Evolutionary conservation across 805 yeast species (phyloP).

Genomic region (Nakazawaea molendinolei): DNA sequence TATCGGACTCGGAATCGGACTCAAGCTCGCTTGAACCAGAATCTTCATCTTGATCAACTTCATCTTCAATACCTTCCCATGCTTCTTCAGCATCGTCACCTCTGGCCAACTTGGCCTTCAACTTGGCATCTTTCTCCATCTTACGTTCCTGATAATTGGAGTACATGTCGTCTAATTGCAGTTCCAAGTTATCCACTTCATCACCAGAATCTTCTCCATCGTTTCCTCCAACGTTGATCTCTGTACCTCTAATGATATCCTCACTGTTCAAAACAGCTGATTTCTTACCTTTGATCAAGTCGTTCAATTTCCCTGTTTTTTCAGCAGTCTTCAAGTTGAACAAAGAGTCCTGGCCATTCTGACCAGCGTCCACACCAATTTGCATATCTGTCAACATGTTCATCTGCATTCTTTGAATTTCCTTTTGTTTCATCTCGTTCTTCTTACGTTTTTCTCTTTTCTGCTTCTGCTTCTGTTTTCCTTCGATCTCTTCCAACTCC

Average conservation of each 20-base stretch:
- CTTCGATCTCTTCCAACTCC: conserved; percentile 70
- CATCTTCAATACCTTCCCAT: conserved; percentile 69
- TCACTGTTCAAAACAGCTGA: conserved; percentile 52
- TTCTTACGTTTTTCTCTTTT: conserved; percentile 79
- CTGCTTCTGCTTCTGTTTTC: conserved; percentile 56
- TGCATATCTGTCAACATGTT: conserved; percentile 91
- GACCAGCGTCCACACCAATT: conserved; percentile 89
- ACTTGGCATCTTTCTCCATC: conserved; percentile 64
- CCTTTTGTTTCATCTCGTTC: conserved; percentile 83
- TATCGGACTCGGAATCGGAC: conserved; percentile 30
- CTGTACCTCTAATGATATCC: conserved; percentile 48
- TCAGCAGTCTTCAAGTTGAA: conserved; percentile 84
- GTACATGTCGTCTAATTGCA: conserved; percentile 80
- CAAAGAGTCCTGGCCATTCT: conserved; percentile 67
- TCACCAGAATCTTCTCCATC: conserved; percentile 35
- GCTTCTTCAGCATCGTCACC: conserved; percentile 71
- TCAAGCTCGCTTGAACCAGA: conserved; percentile 39
- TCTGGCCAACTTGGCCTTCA: conserved; percentile 63
- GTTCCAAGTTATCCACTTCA: conserved; percentile 66
- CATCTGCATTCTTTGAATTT: conserved; percentile 88
- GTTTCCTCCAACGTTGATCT: conserved; percentile 41
- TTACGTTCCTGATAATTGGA: conserved; percentile 56
- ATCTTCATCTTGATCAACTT: conserved; percentile 29
- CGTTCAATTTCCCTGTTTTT: conserved; percentile 74
- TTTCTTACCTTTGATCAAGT: conserved; percentile 72